Evolutionary conservation across 495 filamentous ascomycete genomes (phyloP), one percentile per base, ranked within the genome.

Genomic region (Penicillium coprophilum): DNA sequence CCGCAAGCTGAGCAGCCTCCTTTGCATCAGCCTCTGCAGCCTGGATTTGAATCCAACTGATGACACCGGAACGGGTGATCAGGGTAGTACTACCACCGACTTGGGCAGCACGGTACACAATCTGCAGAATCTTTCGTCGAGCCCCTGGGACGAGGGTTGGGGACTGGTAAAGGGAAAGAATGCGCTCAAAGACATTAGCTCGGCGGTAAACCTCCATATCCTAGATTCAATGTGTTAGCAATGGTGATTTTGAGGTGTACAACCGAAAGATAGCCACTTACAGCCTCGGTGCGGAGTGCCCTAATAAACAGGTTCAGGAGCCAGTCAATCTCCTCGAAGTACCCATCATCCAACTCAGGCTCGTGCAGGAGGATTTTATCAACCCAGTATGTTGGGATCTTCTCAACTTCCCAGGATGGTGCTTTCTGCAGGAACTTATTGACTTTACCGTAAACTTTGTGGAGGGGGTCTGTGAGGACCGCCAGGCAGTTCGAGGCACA

Each of bases 191-290:
- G 11, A 95, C 79, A 45, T 87, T 85, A 39, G 87, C 82, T 47
- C 85, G 85, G 51, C 91, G 87, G 71, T 92, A 94, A n/a, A 94
- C 77, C 17, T 87, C 82, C 70, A 97, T 79, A 65, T 97, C 94
- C 73, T 85, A 46, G 17, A 46, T 45, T 20, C n/a, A 1, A 41
- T 30, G 3, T 12, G 23, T 62, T 53, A 64, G 63, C 46, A 34
- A 46, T 27, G 5, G 34, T 12, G 11, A 21, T 30, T 36, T 40
- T 24, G 11, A 20, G 17, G 8, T 3, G 4, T 30, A 20, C 4
- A 19, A 32, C 10, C 11, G 6, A 47, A n/a, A 6, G 23, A 27
- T 54, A 32, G 39, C 45, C 31, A 62, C 71, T 60, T 74, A 84
- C 83, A 39, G 72, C 65, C 34, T 76, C 56, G 9, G 83, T 86